Evolutionary conservation across 257 asterid species (phyloP), one percentile per base, ranked within the genome.

Genomic region (Thymus quinquecostatus): DNA sequence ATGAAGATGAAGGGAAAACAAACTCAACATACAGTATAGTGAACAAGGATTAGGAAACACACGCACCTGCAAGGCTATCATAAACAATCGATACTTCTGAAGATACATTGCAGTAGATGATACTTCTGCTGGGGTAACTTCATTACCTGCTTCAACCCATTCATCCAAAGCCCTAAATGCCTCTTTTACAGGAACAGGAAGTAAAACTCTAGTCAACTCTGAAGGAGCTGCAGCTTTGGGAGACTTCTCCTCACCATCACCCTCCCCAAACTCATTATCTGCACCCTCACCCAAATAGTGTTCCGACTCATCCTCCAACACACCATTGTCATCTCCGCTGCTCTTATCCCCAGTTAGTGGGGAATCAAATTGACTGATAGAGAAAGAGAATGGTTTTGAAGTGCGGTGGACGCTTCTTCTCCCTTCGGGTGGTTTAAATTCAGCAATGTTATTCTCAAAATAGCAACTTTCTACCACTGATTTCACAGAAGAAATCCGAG

Each of bases 61-160:
- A 3, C 80, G 57, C 66, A 92, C 98, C 97, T 86, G 84, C 81
- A 92, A 75, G 58, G 97, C 95, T 82, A 73, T 87, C 62, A 30
- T 60, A 51, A 61, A 90, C 82, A 86, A 51, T 44, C 73, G 76
- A 30, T 87, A 71, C 29, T 62, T 79, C 12, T 88, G 88, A 75
- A 92, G 87, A 71, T 72, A 21, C 41, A 74, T 63, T 77, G 78
- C 64, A 32, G 91, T 66, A 29, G 14, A 29, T 29, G 82, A 48
- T 59, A 73, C 75, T n/a, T 83, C 91, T 2, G 80, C 30, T 38
- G 48, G 73, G 13, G 87, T 84, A 50, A 92, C 78, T 70, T 84
- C 84, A 60, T 88, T 84, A 68, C 95, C 96, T 55, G 75, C 84
- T 74, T 79, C 84, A 36, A 86, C 73, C 96, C 96, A 87, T 79